Evolutionary conservation across 768 basidiomycete genomes (phyloP), one percentile per base, ranked within the genome.

Genomic region (Agaricus sinodeliciosus): DNA sequence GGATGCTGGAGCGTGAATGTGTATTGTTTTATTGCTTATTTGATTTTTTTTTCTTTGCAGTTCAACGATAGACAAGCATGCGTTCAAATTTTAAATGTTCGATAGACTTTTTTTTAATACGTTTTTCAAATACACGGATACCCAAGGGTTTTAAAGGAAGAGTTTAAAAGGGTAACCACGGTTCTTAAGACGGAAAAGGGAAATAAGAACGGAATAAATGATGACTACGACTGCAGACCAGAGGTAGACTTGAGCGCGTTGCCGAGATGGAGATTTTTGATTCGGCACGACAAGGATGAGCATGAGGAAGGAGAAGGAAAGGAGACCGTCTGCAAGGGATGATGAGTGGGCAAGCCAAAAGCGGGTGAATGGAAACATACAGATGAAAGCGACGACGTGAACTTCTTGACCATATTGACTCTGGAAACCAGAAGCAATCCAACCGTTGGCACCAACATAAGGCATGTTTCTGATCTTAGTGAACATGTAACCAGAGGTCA

Each of bases 401-500:
- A 87, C 88, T 72, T 99, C 96, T 66, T 94, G 87, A 6, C 94
- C 95, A 63, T 79, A 89, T 67, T 96, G 94, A 60, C 84, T 92
- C 65, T 86, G 85, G 70, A 84, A 97, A 4, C 95, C 95, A 9
- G 71, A 76, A 8, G 93, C 89, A 61, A 99, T 86, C 87, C 92
- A 94, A 45, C 85, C 83, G 51, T 80, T 76, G 0, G 72, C 71
- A 26, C 80, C 82, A 19, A 71, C 72, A 63, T 80, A 92, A 2
- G 92, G 94, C 43, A 77, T 77, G 28, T 77, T 77, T 57, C 95
- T 85, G 60, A 99, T 99, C 58, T 86, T 87, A 54, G 88, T 89
- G 71, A 95, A 99, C 96, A 99, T 99, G 74, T 83, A 88, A 7
- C 96, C 96, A 8, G 87, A 84, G 18, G 84, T 94, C 85, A 97